Evolutionary conservation across 129 eudicot species (phyloP).

Genomic region (Arctium lappa): DNA sequence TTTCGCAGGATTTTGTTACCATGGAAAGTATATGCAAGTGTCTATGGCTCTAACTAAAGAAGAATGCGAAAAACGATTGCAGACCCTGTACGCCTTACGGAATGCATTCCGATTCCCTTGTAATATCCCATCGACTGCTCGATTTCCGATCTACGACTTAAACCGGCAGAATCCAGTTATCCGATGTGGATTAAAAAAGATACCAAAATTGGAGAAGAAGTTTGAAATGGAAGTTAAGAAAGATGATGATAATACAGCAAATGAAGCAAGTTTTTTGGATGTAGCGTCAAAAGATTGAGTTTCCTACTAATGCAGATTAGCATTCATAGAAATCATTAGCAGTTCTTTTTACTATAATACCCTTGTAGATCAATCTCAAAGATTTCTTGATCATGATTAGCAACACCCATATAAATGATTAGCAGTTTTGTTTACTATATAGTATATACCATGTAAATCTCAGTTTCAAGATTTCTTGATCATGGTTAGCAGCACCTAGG

Average conservation of each 20-base stretch:
- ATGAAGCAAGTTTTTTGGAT: constrained; percentile 5
- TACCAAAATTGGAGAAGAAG: background rate
- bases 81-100: constrained; percentile 6
- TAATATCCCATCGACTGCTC: background rate
- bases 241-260: background rate
- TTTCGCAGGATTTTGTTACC: constrained; percentile 25
- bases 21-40: constrained; percentile 41
- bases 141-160: background rate
- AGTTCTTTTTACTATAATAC: background rate
- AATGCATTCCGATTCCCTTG: background rate
- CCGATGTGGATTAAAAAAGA: background rate
- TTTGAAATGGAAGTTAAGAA: constrained; percentile 11
- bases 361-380: background rate
- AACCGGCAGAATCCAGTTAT: background rate
- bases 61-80: constrained; percentile 21
- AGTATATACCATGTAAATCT: no score
- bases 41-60: constrained; percentile 24
- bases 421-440: background rate
- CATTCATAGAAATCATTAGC: background rate
- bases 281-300: background rate
- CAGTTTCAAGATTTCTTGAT: background rate
- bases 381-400: background rate
- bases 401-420: background rate
- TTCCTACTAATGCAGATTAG: background rate
- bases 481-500: background rate